These are phyloP conservation scores for Endothia cerciana DNA, from an alignment of 2,329 filamentous ascomycete genomes.

Conservation along the genomic window DNA sequence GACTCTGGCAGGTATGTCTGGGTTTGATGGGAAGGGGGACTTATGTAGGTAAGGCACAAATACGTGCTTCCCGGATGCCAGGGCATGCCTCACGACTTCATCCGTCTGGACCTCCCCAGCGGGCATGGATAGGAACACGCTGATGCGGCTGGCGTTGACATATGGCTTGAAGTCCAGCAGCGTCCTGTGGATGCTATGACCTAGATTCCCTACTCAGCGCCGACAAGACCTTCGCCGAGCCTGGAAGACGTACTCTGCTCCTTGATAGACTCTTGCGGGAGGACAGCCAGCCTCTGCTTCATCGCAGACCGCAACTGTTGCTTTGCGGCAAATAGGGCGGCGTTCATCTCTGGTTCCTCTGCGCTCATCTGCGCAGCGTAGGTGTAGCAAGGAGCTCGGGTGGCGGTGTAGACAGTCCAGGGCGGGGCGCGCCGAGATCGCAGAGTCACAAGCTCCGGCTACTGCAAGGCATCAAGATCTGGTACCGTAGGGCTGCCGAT, in stretches of 20 bases:
- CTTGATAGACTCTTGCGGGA: slow-evolving; percentile 65
- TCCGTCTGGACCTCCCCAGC: slow-evolving; percentile 83
- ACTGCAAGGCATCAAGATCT: neutral
- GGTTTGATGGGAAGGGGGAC: slow-evolving; percentile 46
- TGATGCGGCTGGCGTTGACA: slow-evolving; percentile 72
- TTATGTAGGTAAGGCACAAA: slow-evolving; percentile 90
- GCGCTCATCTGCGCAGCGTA: slow-evolving; percentile 23
- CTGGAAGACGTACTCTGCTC: slow-evolving; percentile 67
- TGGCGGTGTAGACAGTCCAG: neutral
- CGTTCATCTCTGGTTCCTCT: slow-evolving; percentile 45
- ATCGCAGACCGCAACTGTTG: slow-evolving; percentile 74
- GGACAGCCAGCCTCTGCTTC: slow-evolving; percentile 64
- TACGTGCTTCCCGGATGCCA: slow-evolving; percentile 78
- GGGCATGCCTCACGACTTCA: slow-evolving; percentile 78
- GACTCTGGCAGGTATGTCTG: slow-evolving; percentile 62
- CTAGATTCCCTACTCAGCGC: slow-evolving; percentile 48
- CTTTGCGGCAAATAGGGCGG: slow-evolving; percentile 69
- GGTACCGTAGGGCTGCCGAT: slow-evolving; percentile 7
- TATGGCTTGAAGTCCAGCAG: slow-evolving; percentile 75
- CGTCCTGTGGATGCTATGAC: slow-evolving; percentile 64
- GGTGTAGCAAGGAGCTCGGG: neutral
- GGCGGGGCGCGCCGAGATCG: slow-evolving; percentile 4
- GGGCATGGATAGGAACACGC: slow-evolving; percentile 94
- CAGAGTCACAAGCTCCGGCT: neutral
- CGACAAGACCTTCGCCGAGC: slow-evolving; percentile 30